phyloP scores from a whole-genome alignment of 208 protist species.

The Acanthamoeba healyi region DNA sequence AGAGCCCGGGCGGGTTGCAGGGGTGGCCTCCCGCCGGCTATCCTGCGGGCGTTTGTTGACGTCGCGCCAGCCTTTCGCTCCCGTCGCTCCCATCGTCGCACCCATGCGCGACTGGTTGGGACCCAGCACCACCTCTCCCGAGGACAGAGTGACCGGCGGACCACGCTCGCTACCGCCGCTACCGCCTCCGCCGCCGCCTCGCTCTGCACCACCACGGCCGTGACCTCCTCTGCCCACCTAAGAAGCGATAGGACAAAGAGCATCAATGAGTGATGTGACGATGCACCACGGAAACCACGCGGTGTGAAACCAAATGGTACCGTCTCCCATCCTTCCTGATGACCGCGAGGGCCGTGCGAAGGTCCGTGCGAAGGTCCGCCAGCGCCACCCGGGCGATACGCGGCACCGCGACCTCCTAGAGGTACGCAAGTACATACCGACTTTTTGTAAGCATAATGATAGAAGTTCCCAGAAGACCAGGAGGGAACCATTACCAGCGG shows the following conservation, averaged over 20 bases:
- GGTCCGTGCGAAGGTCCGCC: not conserved
- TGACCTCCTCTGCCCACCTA: not conserved
- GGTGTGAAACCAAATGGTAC: no score
- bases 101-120: conserved; percentile 48
- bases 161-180: not conserved
- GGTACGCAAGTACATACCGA: no score
- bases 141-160: not conserved
- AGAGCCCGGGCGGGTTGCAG: not conserved
- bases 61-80: conserved; percentile 54
- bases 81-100: not conserved
- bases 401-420: not conserved
- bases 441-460: no score
- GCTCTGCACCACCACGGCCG: not conserved
- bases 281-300: no score
- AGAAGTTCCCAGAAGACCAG: no score
- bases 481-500: no score
- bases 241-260: no score
- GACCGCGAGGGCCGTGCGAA: no score
- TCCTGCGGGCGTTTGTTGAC: conserved; percentile 12
- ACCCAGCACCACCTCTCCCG: conserved; percentile 42
- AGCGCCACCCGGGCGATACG: not conserved
- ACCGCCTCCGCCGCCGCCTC: not conserved
- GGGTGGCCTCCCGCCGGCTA: conserved; percentile 29
- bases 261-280: no score
- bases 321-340: not conserved